Base-by-base conservation (phyloP, 495 filamentous ascomycete species). In the Xylaria scruposa region DNA sequence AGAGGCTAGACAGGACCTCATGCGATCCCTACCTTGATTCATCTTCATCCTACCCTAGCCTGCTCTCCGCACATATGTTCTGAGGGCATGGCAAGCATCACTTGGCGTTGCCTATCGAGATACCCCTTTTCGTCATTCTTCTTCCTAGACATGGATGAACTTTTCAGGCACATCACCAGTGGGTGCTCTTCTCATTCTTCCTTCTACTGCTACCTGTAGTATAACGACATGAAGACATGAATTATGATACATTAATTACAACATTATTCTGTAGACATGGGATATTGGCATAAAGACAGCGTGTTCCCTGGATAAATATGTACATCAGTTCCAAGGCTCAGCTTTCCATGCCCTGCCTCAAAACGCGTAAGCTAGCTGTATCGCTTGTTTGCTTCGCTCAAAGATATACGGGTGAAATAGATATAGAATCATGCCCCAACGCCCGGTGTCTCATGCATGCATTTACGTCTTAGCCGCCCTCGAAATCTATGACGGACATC, bases 171-270 rank as follows among this genome's bases (percentile, higher is more conserved):
- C 56, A 36, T 40, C 36, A 49, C 58, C 15, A 26, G 36, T 44
- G 61, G 29, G 63, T 47, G 62, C 54, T 72, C 72, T 74, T 56
- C 46, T 69, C 68, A 51, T 44, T 68, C 12, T 68, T 31, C 51
- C 68, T 49, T 29, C 29, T 51, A 36, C 58, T 44, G 46, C 59
- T 44, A 40, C 62, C 62, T 51, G 40, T 59, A 71, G 59, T 71
- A 29, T 47, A 61, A 62, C 47, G 51, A 56, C 49, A 75, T 21
- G 47, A 74, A 70, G 51, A 69, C 66, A 77, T 70, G 68, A 66
- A 72, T 76, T 73, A 78, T 77, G 70, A 74, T 78, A 78, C 75
- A 78, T 74, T 59, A 61, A 78, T 78, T 76, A 78, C 67, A 77
- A 71, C 36, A 38, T 62, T 40, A 42, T 68, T 51, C 58, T 49